Conservation (phyloP, 371 early-diverging fungal species). For the Circinella umbellata region DNA sequence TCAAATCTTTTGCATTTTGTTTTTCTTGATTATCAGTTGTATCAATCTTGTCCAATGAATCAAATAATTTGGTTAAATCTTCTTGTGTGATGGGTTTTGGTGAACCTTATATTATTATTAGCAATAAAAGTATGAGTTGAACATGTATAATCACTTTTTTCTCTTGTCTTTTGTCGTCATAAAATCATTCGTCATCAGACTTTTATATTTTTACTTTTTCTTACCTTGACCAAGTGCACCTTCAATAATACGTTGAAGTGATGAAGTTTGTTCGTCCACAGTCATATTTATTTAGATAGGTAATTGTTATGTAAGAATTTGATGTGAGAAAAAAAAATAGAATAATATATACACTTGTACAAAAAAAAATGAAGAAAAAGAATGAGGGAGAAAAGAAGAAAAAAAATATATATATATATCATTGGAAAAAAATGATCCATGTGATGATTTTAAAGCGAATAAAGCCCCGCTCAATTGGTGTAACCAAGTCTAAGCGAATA, state of each 20-base stretch:
- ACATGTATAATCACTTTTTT: neutral
- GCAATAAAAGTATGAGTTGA: neutral
- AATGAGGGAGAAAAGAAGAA: slow-evolving; percentile 13
- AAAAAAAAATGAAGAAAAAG: neutral
- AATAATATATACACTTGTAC: neutral
- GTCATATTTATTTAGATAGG: neutral
- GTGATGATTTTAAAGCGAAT: slow-evolving; percentile 7
- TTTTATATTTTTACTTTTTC: too few relatives aligned
- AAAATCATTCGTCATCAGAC: too few relatives aligned
- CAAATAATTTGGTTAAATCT: slow-evolving; percentile 21
- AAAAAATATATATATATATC: neutral
- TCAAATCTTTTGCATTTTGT: slow-evolving; percentile 15
- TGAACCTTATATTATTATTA: neutral
- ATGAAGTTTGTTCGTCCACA: neutral
- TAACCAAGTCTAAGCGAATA: neutral
- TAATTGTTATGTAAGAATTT: neutral
- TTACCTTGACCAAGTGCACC: slow-evolving; percentile 11
- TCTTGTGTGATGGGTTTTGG: slow-evolving; percentile 16
- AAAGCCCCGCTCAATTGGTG: slow-evolving; percentile 1
- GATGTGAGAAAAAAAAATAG: neutral
- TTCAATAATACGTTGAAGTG: slow-evolving; percentile 5
- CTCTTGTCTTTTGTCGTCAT: neutral
- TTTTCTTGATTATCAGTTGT: slow-evolving; percentile 11
- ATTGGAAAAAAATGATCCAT: slow-evolving; percentile 6
- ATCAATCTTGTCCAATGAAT: slow-evolving; percentile 17